These are phyloP conservation scores for Suhomyces wounanorum DNA, from an alignment of 1,139 yeast species.

Conservation along the genomic window DNA sequence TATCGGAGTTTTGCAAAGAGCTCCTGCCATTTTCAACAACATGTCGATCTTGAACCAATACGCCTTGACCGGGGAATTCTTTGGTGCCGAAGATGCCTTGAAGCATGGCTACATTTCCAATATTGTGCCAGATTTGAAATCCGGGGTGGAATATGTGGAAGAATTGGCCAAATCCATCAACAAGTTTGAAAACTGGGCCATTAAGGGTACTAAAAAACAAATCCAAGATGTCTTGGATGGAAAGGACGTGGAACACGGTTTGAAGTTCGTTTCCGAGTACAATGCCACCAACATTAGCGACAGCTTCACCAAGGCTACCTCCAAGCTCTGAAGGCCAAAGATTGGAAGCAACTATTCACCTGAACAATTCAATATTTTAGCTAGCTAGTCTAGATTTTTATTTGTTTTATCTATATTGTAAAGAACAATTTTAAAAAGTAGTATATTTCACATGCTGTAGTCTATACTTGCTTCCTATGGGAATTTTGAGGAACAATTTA, in stretches of 20 bases:
- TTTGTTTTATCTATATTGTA: background rate
- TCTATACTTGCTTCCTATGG: no score
- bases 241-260: constrained; percentile 48
- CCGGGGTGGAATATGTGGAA: constrained; percentile 52
- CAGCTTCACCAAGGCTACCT: constrained; percentile 10
- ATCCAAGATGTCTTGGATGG: constrained; percentile 56
- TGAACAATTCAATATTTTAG: background rate
- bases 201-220: constrained; percentile 64
- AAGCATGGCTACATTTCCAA: constrained; percentile 56
- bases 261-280: constrained; percentile 53
- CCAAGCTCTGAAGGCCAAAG: constrained; percentile 3
- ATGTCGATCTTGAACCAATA: constrained; percentile 61
- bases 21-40: constrained; percentile 58
- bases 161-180: constrained; percentile 55
- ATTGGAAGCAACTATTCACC: background rate
- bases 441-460: background rate
- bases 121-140: constrained; percentile 47
- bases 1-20: constrained; percentile 73
- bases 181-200: constrained; percentile 56
- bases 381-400: background rate
- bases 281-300: constrained; percentile 49
- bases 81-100: constrained; percentile 57
- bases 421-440: background rate
- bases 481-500: no score
- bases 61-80: constrained; percentile 63